A percentile compares a stretch with the other conserved stretches of the same genome.
Conservation (phyloP, 2,329 filamentous ascomycete species). For the Emergomyces pasteurianus region DNA sequence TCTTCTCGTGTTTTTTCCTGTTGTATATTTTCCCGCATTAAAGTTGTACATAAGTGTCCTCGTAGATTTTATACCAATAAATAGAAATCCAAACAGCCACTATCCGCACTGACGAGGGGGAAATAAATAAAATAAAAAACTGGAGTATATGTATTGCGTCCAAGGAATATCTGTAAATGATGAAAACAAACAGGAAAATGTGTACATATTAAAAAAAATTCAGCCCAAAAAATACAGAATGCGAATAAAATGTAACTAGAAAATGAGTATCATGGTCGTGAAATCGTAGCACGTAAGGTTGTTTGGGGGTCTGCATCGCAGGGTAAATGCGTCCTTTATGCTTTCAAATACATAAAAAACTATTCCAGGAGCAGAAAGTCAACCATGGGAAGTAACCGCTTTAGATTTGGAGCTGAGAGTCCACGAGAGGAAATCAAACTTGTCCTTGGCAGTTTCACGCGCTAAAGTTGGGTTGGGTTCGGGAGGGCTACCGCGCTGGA, state of each 20-base stretch:
- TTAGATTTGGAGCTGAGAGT: conserved; percentile 34
- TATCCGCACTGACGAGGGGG: neutral
- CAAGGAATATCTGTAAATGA: neutral
- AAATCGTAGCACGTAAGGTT: conserved; percentile 9
- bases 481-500: conserved; percentile 12
- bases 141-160: neutral
- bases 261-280: conserved; percentile 13
- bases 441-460: conserved; percentile 35
- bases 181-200: neutral
- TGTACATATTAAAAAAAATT: neutral
- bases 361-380: conserved; percentile 1
- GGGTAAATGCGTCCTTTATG: neutral
- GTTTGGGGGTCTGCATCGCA: conserved; percentile 7
- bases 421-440: conserved; percentile 43
- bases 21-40: neutral
- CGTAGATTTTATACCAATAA: neutral
- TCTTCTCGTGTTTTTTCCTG: neutral
- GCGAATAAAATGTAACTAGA: conserved; percentile 1
- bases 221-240: neutral
- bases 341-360: neutral
- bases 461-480: conserved; percentile 20
- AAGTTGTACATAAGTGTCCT: neutral
- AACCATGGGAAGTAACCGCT: conserved; percentile 26
- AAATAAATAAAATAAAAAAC: neutral
- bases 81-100: neutral